phyloP scores from a whole-genome alignment of 208 protist species.

The Balamuthia mandrillaris region DNA sequence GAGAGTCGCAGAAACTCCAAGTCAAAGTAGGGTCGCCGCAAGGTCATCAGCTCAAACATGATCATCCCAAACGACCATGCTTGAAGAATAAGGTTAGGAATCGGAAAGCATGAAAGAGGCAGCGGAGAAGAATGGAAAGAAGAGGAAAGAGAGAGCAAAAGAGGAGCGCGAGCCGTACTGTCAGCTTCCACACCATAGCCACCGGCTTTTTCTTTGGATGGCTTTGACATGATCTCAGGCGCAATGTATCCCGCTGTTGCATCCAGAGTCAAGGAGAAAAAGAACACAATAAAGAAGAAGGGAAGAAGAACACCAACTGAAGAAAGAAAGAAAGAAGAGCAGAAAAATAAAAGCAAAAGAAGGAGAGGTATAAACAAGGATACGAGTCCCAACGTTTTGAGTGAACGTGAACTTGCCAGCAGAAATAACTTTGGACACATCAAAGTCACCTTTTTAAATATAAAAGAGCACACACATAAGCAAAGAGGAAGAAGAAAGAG shows the following conservation, averaged over 20 bases:
- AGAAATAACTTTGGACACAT: not conserved
- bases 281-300: not conserved
- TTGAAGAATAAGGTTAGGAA: not conserved
- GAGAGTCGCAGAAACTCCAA: not conserved
- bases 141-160: not conserved
- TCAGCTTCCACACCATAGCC: not conserved
- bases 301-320: not conserved
- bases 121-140: not conserved
- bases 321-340: not conserved
- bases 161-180: not conserved
- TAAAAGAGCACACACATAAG: no score
- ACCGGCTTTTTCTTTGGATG: not conserved
- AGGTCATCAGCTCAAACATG: not conserved
- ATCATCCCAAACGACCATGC: conserved; percentile 2
- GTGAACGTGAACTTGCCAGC: not conserved
- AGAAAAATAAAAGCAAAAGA: not conserved
- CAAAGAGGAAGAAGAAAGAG: no score
- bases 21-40: not conserved
- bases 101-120: not conserved
- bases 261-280: not conserved
- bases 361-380: not conserved
- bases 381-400: not conserved
- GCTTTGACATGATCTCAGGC: not conserved
- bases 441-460: not conserved
- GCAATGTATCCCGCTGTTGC: not conserved